Conservation (phyloP, 169 alveolate species). For the Babesia sp. region DNA sequence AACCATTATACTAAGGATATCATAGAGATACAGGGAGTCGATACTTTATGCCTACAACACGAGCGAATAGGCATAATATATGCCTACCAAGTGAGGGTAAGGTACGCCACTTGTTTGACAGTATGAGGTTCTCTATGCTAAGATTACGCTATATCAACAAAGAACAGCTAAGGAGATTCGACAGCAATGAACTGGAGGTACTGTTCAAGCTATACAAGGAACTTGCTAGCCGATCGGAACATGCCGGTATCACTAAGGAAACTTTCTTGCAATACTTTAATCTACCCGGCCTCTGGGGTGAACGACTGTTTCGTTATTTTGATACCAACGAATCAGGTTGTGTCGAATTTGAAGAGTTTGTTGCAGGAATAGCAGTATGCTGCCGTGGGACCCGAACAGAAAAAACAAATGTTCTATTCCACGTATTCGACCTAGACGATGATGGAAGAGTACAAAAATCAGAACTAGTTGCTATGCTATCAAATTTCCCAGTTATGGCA, state of each 20-base stretch:
- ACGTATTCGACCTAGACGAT: slow-evolving; percentile 80
- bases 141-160: slow-evolving; percentile 4
- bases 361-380: slow-evolving; percentile 81
- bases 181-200: slow-evolving; percentile 71
- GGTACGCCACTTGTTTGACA: too few relatives aligned
- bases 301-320: slow-evolving; percentile 79
- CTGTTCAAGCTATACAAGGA: slow-evolving; percentile 76
- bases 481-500: slow-evolving; percentile 80
- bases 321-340: slow-evolving; percentile 71
- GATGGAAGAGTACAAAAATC: slow-evolving; percentile 80
- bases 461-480: slow-evolving; percentile 85
- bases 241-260: slow-evolving; percentile 81
- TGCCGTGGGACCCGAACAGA: slow-evolving; percentile 86
- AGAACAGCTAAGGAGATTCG: slow-evolving; percentile 62
- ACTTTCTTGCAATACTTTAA: slow-evolving; percentile 85
- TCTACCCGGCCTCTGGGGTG: slow-evolving; percentile 88
- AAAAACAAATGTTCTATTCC: slow-evolving; percentile 79
- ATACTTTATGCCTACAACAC: too few relatives aligned
- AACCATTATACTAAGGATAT: too few relatives aligned
- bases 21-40: too few relatives aligned
- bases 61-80: too few relatives aligned
- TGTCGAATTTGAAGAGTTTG: slow-evolving; percentile 83
- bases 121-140: neutral
- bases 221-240: slow-evolving; percentile 75
- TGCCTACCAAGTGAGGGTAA: too few relatives aligned